phyloP scores from a whole-genome alignment of 495 filamentous ascomycete genomes.

The Penicillium antarcticum region DNA sequence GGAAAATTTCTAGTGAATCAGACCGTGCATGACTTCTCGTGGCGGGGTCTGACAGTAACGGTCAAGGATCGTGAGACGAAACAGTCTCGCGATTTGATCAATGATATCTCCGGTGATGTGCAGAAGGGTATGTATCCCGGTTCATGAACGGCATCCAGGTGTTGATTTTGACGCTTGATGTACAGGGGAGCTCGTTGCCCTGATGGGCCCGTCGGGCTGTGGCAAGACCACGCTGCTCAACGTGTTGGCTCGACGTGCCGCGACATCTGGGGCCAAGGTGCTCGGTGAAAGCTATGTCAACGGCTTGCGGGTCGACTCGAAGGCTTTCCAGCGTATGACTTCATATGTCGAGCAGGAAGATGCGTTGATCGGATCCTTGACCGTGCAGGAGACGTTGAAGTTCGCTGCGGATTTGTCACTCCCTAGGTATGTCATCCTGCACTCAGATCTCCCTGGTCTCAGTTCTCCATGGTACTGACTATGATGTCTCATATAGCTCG shows the following conservation, averaged over 20 bases:
- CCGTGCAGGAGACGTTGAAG: constrained; percentile 70
- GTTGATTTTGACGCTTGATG: constrained; percentile 1
- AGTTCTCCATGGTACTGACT: neutral
- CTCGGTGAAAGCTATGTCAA: constrained; percentile 55
- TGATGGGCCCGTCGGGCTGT: constrained; percentile 74
- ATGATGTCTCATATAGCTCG: constrained; percentile 17
- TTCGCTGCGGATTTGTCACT: constrained; percentile 63
- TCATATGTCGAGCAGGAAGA: constrained; percentile 86
- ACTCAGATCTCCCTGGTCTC: neutral
- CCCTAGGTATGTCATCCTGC: constrained; percentile 38
- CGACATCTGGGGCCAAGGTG: constrained; percentile 44
- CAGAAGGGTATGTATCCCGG: constrained; percentile 22
- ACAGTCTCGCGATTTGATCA: constrained; percentile 42
- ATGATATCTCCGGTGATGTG: constrained; percentile 29
- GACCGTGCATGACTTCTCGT: constrained; percentile 51
- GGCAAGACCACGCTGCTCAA: constrained; percentile 81
- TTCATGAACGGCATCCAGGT: neutral
- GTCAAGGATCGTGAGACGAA: constrained; percentile 68
- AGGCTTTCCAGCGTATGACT: constrained; percentile 44
- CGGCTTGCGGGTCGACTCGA: constrained; percentile 35
- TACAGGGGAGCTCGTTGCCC: constrained; percentile 65
- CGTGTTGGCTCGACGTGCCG: constrained; percentile 60
- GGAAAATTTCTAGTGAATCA: constrained; percentile 35
- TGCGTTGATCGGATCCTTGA: constrained; percentile 73
- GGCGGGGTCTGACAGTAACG: constrained; percentile 59